These are phyloP conservation scores for Pisolithus microcarpus DNA, from an alignment of 768 basidiomycete genomes.

Conservation along the genomic window DNA sequence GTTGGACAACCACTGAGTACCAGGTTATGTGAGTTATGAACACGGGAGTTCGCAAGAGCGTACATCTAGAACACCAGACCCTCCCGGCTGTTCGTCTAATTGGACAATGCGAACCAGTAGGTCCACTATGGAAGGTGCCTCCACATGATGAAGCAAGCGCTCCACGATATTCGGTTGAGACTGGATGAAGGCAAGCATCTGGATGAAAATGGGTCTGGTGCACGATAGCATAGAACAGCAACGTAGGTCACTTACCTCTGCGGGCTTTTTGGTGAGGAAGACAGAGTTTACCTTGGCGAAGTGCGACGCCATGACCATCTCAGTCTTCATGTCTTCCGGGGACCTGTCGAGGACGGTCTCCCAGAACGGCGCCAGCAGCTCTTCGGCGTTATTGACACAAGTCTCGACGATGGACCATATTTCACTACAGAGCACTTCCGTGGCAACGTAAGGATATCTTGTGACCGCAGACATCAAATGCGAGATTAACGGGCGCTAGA, in stretches of 20 bases:
- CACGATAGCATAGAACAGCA: slow-evolving; percentile 13
- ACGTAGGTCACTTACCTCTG: slow-evolving; percentile 56
- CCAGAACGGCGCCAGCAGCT: slow-evolving; percentile 85
- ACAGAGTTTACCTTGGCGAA: slow-evolving; percentile 92
- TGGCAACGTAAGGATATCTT: slow-evolving; percentile 89
- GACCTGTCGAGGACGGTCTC: slow-evolving; percentile 76
- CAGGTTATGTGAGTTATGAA: slow-evolving; percentile 23
- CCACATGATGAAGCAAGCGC: slow-evolving; percentile 76
- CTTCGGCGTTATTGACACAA: slow-evolving; percentile 62
- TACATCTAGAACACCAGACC: slow-evolving; percentile 82
- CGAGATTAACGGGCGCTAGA: not conserved
- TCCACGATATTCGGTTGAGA: slow-evolving; percentile 75
- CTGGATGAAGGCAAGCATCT: slow-evolving; percentile 94
- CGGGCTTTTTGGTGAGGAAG: slow-evolving; percentile 82
- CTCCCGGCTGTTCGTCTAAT: slow-evolving; percentile 76
- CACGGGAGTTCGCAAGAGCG: slow-evolving; percentile 35
- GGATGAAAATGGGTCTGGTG: slow-evolving; percentile 10
- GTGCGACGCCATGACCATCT: slow-evolving; percentile 82
- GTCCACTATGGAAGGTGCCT: slow-evolving; percentile 87
- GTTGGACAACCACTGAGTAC: slow-evolving; percentile 75
- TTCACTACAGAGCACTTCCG: slow-evolving; percentile 92
- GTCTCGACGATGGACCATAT: slow-evolving; percentile 94
- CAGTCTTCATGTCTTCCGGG: slow-evolving; percentile 80
- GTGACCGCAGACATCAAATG: slow-evolving; percentile 1
- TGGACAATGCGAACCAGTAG: slow-evolving; percentile 86